Base-by-base conservation (phyloP, 768 basidiomycete genomes). In the Tephrocybe sp. region DNA sequence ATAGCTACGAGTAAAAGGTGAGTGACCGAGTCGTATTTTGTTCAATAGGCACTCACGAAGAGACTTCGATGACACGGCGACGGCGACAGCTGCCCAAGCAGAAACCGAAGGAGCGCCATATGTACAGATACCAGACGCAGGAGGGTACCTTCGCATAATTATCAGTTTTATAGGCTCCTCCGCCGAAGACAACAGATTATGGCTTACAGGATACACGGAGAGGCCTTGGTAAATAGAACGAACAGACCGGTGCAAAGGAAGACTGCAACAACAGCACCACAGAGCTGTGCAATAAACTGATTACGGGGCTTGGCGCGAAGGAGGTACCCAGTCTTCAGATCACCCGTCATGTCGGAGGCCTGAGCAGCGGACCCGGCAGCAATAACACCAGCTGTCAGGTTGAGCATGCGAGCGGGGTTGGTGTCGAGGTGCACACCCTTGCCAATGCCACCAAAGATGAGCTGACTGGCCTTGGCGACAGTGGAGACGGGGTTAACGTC, bases 321-420 rank as follows among this genome's bases (percentile, higher is more conserved):
- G 50, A 86, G 79, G 62, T 84, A 84, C 52, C 82, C 81, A n/a
- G 85, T 82, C 68, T 86, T 84, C 57, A 86, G 63, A 61, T 86
- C 84, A 48, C 82, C 77, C 38, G 78, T 79, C 84, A 86, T 84
- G 60, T 86, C 85, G 25, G 75, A 59, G 19, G 80, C 73, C 58
- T 83, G 81, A 18, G 73, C 78, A 18, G 82, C 79, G 41, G 80
- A 75, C 27, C 79, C 79, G 40, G 71, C 79, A 22, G 81, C 71
- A 53, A 83, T 65, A 36, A 77, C 70, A 64, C 80, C 82, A 41
- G 76, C 79, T 36, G 74, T 59, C 63, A 82, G 61, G 59, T 81
- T 81, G 58, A 80, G 63, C 18, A 66, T 72, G 55, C 69, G 73
- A 7, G 74, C 73, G n/a, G 71, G 61, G 38, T 58, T 53, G 15